Base-by-base conservation (phyloP, 1,139 yeast species). In the Eremothecium sinecaudum region DNA sequence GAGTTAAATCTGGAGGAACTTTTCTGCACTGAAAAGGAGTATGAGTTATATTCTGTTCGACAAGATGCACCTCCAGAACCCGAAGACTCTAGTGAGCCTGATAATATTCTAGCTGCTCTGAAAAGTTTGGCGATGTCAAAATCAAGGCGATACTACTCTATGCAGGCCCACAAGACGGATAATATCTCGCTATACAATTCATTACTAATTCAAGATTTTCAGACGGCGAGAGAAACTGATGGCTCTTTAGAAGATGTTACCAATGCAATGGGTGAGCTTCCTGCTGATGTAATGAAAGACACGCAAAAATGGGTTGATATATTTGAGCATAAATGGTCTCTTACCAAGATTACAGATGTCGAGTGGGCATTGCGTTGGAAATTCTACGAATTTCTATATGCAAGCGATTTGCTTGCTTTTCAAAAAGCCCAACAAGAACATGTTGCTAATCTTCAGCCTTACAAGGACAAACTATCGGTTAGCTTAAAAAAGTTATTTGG, bases 1-100 rank as follows among this genome's bases (percentile, higher is more conserved):
- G 78, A 73, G 40, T 60, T 87, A 40, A 73, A 79, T 44, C 65
- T 87, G 48, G 95, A 86, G 53, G 64, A 67, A 22, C 53, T 84
- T 31, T 83, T 83, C 75, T 68, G 74, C 33, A 59, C 62, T 22
- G 69, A 66, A 14, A 64, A 60, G 21, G 75, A 71, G 16, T 48
- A 56, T 27, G 48, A 42, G 6, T 44, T 59, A 38, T 64, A 61
- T 44, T 23, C 34, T 10, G 10, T 13, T 3, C 34, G 23, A 7
- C 21, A 27, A 4, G 14, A 23, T 12, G 14, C 14, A 9, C 5
- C 17, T 9, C 15, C 28, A n/a, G 34, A 23, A 3, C n/a, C n/a
- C n/a, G n/a, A n/a, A n/a, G n/a, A n/a, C n/a, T n/a, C n/a, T n/a
- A 43, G 37, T 14, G 39, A 32, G 14, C 51, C 45, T 7, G 47